These are phyloP conservation scores for Diphasiastrum complanatum DNA, from an alignment of 83 land plant genomes.

Conservation along the genomic window DNA sequence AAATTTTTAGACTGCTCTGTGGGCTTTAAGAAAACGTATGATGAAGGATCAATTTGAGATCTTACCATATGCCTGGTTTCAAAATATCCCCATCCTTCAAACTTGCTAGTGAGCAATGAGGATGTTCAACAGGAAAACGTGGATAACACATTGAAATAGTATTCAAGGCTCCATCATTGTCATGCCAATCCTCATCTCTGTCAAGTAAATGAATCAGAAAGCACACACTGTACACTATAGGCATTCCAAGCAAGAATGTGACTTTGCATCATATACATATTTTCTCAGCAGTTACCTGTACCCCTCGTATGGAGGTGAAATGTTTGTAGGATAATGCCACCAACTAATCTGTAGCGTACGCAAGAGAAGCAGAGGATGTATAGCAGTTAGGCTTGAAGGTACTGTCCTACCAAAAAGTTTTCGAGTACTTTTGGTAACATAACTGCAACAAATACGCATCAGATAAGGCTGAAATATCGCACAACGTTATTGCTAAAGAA, in stretches of 20 bases:
- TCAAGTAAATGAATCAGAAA: neutral
- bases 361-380: conserved; percentile 77
- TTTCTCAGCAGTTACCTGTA: conserved; percentile 59
- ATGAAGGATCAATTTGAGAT: conserved; percentile 12
- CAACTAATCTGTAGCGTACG: conserved; percentile 71
- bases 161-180: conserved; percentile 97
- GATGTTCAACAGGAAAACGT: conserved; percentile 64
- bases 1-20: neutral
- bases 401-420: conserved; percentile 69
- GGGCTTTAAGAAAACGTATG: neutral
- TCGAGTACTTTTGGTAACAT: conserved; percentile 68
- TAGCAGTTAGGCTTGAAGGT: conserved; percentile 59
- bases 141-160: conserved; percentile 91
- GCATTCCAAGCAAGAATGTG: neutral
- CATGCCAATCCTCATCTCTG: conserved; percentile 98
- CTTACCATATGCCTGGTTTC: conserved; percentile 89
- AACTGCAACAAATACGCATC: conserved; percentile 36
- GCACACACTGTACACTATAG: no score
- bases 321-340: conserved; percentile 62
- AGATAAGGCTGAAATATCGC: neutral
- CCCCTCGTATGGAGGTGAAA: conserved; percentile 68
- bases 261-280: neutral
- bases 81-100: conserved; percentile 59
- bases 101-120: conserved; percentile 37
- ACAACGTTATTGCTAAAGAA: neutral